Base-by-base conservation (phyloP, 1,139 yeast species). In the Yamadazyma jaroonii region DNA sequence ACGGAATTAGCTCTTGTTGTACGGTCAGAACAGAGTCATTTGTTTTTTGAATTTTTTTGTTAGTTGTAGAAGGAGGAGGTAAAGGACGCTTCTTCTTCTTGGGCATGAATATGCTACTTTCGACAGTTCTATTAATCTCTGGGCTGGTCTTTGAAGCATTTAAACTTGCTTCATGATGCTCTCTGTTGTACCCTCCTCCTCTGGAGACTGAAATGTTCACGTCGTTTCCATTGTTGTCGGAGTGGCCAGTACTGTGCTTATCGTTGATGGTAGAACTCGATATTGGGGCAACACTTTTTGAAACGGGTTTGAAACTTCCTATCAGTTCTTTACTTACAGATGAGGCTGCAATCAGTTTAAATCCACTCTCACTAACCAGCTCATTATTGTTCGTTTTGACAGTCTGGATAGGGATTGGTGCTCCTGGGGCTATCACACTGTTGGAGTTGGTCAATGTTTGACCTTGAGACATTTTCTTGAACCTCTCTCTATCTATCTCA, bases 401-500 rank as follows among this genome's bases (percentile, higher is more conserved):
- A 15, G 15, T n/a, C 8, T 25, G 29, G 12, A 24, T 25, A 7
- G 32, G 29, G 6, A 25, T 28, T 3, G 31, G 29, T 8, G 32
- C 29, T 3, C 32, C 29, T 6, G 32, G 29, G 5, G 37, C 22
- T 30, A 6, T 17, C 5, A 13, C 3, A n/a, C 14, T 15, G 21
- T 25, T 25, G 14, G 11, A 7, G 11, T n/a, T 22, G 12, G 10
- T 12, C 6, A 29, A 6, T 10, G 23, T 14, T 29, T 23, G 22
- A 13, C 29, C 21, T 23, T 28, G 25, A 2, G 30, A 2, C 31
- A 35, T 29, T 23, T 53, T 49, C 48, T 77, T 79, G 51, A 74
- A 81, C 47, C 79, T 68, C 43, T 84, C 81, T 38, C 80, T 79
- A 54, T 86, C 95, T 29, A 88, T 78, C 57, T 92, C 97, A 57